Base-by-base conservation (phyloP, 2,329 filamentous ascomycete genomes). In the Ophiostoma sp. region DNA sequence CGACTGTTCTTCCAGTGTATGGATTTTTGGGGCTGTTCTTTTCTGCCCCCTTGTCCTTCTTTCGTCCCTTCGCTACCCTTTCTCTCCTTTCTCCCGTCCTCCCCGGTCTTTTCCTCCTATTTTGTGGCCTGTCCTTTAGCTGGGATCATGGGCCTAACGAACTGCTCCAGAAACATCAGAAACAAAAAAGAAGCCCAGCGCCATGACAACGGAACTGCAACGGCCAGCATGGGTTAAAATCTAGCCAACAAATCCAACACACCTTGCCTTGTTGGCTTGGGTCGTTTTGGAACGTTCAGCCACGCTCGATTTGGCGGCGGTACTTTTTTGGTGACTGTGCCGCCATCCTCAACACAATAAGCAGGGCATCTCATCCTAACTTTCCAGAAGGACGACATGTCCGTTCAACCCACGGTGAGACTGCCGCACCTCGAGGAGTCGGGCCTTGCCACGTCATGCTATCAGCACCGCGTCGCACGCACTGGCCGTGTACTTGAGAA, bases 71-170 rank as follows among this genome's bases (percentile, higher is more conserved):
- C 33, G 28, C 33, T 57, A 25, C 42, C 33, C 36, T 39, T n/a
- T 71, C 66, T 52, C 28, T 50, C 33, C 36, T 39, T n/a, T 71
- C 66, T 52, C 28, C 45, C 68, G 15, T 52, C 17, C 68, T 71
- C 59, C 52, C 19, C 11, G 31, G 70, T 66, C 36, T 57, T 50
- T 57, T 19, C 28, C 19, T 42, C 22, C 15, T 59, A 22, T 68
- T 31, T 71, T 39, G 48, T 22, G 64, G 70, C 55, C 9, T 28
- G 17, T 17, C n/a, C n/a, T 1, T 12, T 28, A n/a, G 8, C 42
- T 28, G 7, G 64, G 45, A 69, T 36, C 45, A 69, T 39, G 45
- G 45, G 45, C 9, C 42, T 33, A 52, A 69, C 45, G 3, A 52
- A 33, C 66, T 50, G 66, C 45, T 25, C 45, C 45, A 52, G 42